These are phyloP conservation scores for Rhynchospora tenuis DNA, from an alignment of 176 grass and related monocot genomes.

Conservation along the genomic window DNA sequence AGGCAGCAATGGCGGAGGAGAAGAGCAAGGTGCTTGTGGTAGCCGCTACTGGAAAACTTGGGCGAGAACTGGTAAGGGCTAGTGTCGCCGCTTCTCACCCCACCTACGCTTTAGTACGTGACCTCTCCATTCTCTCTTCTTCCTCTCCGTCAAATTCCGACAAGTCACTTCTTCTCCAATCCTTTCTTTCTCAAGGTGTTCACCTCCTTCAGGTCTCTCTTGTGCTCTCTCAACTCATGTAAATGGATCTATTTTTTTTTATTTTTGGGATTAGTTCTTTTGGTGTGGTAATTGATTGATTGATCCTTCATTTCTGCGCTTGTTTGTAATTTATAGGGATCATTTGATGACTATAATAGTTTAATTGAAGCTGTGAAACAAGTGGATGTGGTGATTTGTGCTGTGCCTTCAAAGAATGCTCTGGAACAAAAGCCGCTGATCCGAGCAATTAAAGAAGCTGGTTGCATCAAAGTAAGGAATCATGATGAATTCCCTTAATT, in stretches of 20 bases:
- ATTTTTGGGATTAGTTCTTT: neutral
- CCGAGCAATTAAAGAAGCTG: slow-evolving; percentile 78
- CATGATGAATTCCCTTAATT: neutral
- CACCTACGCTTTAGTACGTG: slow-evolving; percentile 67
- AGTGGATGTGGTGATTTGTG: slow-evolving; percentile 82
- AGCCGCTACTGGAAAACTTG: slow-evolving; percentile 65
- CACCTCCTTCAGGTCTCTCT: slow-evolving; percentile 45
- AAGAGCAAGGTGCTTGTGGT: slow-evolving; percentile 72
- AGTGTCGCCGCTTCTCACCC: slow-evolving; percentile 56
- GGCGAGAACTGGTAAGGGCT: slow-evolving; percentile 46
- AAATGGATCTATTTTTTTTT: neutral
- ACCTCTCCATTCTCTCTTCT: slow-evolving; percentile 33
- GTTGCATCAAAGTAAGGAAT: slow-evolving; percentile 62
- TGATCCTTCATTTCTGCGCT: neutral
- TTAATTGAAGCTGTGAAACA: slow-evolving; percentile 56
- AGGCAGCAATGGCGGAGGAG: neutral
- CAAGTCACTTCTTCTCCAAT: slow-evolving; percentile 27
- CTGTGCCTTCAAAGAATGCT: slow-evolving; percentile 55
- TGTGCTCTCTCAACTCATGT: neutral
- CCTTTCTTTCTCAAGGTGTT: slow-evolving; percentile 53
- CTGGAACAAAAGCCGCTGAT: slow-evolving; percentile 73
- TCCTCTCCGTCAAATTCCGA: neutral
- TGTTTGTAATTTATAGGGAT: neutral
- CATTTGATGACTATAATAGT: slow-evolving; percentile 40
- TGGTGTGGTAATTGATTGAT: neutral